These are phyloP conservation scores for Tulasnella sp. DNA, from an alignment of 768 basidiomycete genomes.

Conservation along the genomic window DNA sequence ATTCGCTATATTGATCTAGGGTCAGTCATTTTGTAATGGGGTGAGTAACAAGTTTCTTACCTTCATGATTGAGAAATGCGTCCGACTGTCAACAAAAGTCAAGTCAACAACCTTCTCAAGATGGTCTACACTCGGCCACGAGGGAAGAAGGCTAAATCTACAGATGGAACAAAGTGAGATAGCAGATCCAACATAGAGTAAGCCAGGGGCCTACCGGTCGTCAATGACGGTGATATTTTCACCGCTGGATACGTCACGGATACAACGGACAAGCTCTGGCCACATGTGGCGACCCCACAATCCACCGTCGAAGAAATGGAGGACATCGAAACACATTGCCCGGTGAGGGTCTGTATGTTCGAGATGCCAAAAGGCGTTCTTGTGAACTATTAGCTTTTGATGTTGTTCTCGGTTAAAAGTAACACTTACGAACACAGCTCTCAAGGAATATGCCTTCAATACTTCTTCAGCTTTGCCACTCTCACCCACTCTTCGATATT, in stretches of 20 bases:
- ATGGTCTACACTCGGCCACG: background rate
- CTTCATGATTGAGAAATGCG: background rate
- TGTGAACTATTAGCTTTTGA: too few relatives aligned
- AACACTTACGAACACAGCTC: background rate
- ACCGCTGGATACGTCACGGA: background rate
- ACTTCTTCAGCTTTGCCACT: background rate
- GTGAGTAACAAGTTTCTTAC: background rate
- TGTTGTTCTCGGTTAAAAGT: background rate
- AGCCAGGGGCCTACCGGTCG: background rate
- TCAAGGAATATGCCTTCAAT: background rate
- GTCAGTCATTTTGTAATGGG: background rate
- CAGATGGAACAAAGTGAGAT: background rate
- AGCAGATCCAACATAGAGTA: background rate
- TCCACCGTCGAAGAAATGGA: conserved; percentile 2
- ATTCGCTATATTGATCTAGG: background rate
- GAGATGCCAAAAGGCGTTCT: conserved; percentile 7
- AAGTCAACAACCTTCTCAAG: background rate
- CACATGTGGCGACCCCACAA: background rate
- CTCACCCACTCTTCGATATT: background rate
- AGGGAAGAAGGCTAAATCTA: background rate
- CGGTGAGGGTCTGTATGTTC: background rate
- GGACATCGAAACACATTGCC: background rate
- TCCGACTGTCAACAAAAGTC: background rate
- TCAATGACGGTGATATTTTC: background rate
- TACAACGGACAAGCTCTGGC: background rate